Base-by-base conservation (phyloP, 768 basidiomycete genomes). In the Termitomyces sp. region DNA sequence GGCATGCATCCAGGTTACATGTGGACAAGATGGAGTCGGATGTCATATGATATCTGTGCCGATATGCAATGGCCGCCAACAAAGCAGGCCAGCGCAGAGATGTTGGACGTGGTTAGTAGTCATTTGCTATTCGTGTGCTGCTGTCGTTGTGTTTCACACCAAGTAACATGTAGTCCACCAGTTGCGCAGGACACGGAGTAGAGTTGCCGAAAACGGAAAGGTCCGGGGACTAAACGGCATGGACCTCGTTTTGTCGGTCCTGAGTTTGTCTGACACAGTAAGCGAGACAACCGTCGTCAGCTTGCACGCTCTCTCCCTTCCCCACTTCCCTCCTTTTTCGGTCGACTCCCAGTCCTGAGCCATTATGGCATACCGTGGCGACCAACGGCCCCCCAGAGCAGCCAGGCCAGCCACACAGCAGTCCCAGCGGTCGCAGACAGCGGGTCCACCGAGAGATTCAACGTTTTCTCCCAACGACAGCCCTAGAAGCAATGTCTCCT, bases 401-500 rank as follows among this genome's bases (percentile, higher is more conserved):
- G 74, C 77, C 54, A 76, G 82, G 41, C 84, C 78, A 50, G 64
- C 68, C 32, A 75, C 57, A n/a, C 68, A 68, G 21, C 72, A 77
- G 49, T 69, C 73, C 2, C 76, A 73, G 44, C 66, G 59, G 52
- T 71, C 72, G 5, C 76, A 76, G 17, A 71, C 73, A 30, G 73
- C 79, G 1, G 57, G 63, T 34, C 60, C 64, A 28, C 63, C 61
- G 19, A 54, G 69, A 55, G 61, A 70, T 39, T 70, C 72, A 3
- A 65, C 68, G n/a, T 67, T 73, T 44, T 61, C 69, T 34, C 72
- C 70, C 32, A 68, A 61, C 57, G 73, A 76, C 37, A 64, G 68
- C 55, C 59, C 70, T n/a, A 70, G 73, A 61, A 67, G 74, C 43
- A 79, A 76, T 61, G 85, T 92, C 25, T 85, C 86, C 35, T 92